Conservation (phyloP, 2,329 filamentous ascomycete genomes). For the Hymenoscyphus linearis region DNA sequence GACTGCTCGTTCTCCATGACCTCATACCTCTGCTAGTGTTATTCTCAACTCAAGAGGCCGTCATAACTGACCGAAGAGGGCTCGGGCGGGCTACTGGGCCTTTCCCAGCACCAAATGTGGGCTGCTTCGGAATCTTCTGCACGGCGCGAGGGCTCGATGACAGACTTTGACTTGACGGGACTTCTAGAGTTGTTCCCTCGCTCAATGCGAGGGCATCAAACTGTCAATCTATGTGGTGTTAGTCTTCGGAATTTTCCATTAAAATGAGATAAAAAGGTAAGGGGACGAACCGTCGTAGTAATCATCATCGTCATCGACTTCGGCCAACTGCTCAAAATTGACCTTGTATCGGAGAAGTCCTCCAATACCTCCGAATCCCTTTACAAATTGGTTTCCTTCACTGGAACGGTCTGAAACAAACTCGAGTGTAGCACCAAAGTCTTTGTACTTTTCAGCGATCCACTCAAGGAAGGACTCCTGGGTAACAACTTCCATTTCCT, state of each 20-base stretch:
- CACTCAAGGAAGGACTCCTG: constrained; percentile 96
- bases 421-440: constrained; percentile 91
- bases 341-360: constrained; percentile 98
- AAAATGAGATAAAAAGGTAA: not conserved
- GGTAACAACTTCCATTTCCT: constrained; percentile 92
- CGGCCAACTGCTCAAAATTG: constrained; percentile 98
- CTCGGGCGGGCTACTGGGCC: constrained; percentile 48
- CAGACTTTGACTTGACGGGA: constrained; percentile 37
- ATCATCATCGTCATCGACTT: constrained; percentile 85
- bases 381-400: constrained; percentile 99
- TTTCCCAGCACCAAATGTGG: constrained; percentile 32
- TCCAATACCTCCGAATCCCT: constrained; percentile 97
- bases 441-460: constrained; percentile 97
- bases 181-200: constrained; percentile 78
- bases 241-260: constrained; percentile 9
- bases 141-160: constrained; percentile 39
- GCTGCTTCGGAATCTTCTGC: constrained; percentile 41
- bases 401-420: constrained; percentile 97
- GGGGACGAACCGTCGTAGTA: constrained; percentile 65
- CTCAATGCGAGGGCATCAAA: constrained; percentile 76
- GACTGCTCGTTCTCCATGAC: not conserved
- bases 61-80: constrained; percentile 65
- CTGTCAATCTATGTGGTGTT: constrained; percentile 66
- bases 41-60: constrained; percentile 36
- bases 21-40: constrained; percentile 21